phyloP scores from a whole-genome alignment of 2,329 filamentous ascomycete genomes.

The Colletotrichum spaethianum region DNA sequence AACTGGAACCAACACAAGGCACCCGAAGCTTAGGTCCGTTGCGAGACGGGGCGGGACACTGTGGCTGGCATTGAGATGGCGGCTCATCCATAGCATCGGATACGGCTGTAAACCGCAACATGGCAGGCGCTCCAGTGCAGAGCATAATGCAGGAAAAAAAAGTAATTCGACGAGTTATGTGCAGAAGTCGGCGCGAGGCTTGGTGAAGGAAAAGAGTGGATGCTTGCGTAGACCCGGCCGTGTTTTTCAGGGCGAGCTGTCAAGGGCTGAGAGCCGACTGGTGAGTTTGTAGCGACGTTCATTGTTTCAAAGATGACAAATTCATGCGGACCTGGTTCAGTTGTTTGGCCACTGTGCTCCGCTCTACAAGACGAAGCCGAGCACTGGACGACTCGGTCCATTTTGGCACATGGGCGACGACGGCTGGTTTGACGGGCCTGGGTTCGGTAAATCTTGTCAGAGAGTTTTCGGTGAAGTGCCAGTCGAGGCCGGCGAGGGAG shows the following conservation, averaged over 20 bases:
- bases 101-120: conserved; percentile 1
- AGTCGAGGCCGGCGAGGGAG: conserved; percentile 19
- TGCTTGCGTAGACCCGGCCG: conserved; percentile 21
- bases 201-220: conserved; percentile 18
- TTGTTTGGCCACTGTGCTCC: neutral
- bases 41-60: neutral
- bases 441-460: conserved; percentile 29
- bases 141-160: conserved; percentile 28
- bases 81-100: conserved; percentile 10
- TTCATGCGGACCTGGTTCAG: conserved; percentile 32
- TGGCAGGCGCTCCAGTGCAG: neutral
- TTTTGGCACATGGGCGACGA: conserved; percentile 8
- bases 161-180: conserved; percentile 8
- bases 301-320: conserved; percentile 25
- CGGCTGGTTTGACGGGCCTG: neutral
- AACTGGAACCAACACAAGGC: neutral
- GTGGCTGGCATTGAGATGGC: conserved; percentile 22
- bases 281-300: conserved; percentile 28
- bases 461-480: conserved; percentile 27
- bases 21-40: neutral
- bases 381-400: conserved; percentile 29
- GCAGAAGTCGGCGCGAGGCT: conserved; percentile 18
- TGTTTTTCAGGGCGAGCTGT: conserved; percentile 27
- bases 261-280: conserved; percentile 21
- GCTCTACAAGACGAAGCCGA: conserved; percentile 30